Evolutionary conservation across 805 yeast species (phyloP), one percentile per base, ranked within the genome.

Genomic region (Scheffersomyces coipomensis): DNA sequence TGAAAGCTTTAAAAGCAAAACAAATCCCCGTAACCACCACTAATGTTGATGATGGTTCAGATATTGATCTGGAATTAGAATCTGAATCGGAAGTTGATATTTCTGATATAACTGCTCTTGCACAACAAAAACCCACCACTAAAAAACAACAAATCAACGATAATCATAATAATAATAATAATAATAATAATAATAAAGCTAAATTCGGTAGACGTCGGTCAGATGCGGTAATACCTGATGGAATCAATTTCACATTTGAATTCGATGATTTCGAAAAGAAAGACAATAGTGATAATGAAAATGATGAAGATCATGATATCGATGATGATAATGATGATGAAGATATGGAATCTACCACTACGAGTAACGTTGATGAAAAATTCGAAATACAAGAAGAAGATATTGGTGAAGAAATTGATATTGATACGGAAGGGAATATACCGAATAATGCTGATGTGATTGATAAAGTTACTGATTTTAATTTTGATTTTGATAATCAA

Each of bases 151-250:
- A 26, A 34, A 31, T 10, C 3, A 17, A n/a, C 13, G 3, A 4
- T 6, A 10, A 26, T 17, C 32, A 31, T 27, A 38, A 25, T 29
- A 43, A 35, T 11, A 43, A 32, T 22, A 40, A 43, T 19, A 38
- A 34, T 11, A 47, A 46, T 15, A 42, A 51, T 5, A 47, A 50
- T 8, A 29, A 51, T 1, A 48, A 47, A 35, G 51, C 55, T 1
- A 60, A 58, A 38, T 62, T 53, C 44, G 68, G 68, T 13, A 50
- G 71, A 29, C 49, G 73, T 43, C 56, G 62, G 33, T 60, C 68
- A 0, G 64, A 61, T 18, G 68, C 64, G n/a, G 65, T 60, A 0
- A 54, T 69, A 21, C 75, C 75, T 3, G 73, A 64, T 25, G 73
- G 68, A 44, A 58, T 69, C 29, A 62, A 65, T 41, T 68, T 70